Evolutionary conservation across 257 asterid species (phyloP).

Genomic region (Solanum neorickii): DNA sequence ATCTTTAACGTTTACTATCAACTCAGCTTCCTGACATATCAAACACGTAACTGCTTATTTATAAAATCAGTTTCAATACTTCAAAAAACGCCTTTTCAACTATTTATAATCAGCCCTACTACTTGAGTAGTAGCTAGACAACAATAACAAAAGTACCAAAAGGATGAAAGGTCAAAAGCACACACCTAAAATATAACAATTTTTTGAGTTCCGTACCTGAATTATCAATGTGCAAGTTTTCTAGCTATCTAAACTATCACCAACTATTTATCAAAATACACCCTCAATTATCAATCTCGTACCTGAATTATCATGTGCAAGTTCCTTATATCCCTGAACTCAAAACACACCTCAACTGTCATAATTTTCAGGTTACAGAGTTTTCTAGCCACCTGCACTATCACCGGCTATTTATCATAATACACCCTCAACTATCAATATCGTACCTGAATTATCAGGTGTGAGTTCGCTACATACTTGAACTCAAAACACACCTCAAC

Average conservation of each 20-base stretch:
- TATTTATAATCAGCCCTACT: neutral
- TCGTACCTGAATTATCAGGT: no score
- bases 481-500: neutral
- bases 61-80: neutral
- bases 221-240: no score
- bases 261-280: no score
- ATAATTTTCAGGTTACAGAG: no score
- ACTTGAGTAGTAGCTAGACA: neutral
- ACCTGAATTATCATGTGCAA: no score
- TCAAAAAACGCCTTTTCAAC: neutral
- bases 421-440: neutral
- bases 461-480: neutral
- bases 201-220: neutral
- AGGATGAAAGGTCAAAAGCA: neutral
- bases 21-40: conserved; percentile 48
- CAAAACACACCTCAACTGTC: neutral
- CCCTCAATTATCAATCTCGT: no score
- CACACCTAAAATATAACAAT: neutral
- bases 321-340: no score
- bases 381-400: neutral
- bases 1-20: conserved; percentile 65
- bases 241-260: neutral
- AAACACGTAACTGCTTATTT: neutral
- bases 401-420: neutral
- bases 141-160: neutral